Base-by-base conservation (phyloP, 192 early-diverging fungal genomes). In the Dissophora globulifera region DNA sequence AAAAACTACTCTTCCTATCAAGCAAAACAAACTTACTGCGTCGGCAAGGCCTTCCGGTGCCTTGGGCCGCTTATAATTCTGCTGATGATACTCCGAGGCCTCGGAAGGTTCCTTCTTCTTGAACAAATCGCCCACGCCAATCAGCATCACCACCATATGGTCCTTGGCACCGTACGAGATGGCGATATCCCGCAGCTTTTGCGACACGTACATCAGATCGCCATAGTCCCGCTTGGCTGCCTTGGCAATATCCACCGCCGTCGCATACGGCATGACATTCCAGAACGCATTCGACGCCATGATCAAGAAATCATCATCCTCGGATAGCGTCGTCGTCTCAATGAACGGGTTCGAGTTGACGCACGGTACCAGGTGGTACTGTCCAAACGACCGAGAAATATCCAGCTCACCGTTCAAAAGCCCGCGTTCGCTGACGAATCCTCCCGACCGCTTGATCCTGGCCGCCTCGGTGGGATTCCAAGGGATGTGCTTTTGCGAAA, bases 291-390 rank as follows among this genome's bases (percentile, higher is more conserved):
- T 81, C 31, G 88, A 89, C 1, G 91, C 90, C 83, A 92, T 84
- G 56, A 93, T 91, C 32, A 93, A 58, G 69, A 93, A 90, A 71
- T 94, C 92, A 56, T 93, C 93, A 35, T 89, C 89, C 62, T 94
- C 89, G 0, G 92, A 84, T 58, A 96, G 75, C 22, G 89, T 84
- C 16, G 93, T 84, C 7, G 83, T 81, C 43, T 86, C 84, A 51
- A 95, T 92, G 31, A 78, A 93, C 11, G 95, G 94, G 48, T 94
- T 92, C 11, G 93, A 89, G 65, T 94, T 96, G 49, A 96, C 90
- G 23, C 88, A 81, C 7, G 93, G 93, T 8, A 93, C 82, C 43
- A 94, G 68, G 59, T 91, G 87, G 57, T 93, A 96, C 79, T 95
- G 94, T 0, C 95, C 95, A 82, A 96, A 95, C 2, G 86, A 89